phyloP scores from a whole-genome alignment of 2,329 filamentous ascomycete species.

The Cercospora sp. region DNA sequence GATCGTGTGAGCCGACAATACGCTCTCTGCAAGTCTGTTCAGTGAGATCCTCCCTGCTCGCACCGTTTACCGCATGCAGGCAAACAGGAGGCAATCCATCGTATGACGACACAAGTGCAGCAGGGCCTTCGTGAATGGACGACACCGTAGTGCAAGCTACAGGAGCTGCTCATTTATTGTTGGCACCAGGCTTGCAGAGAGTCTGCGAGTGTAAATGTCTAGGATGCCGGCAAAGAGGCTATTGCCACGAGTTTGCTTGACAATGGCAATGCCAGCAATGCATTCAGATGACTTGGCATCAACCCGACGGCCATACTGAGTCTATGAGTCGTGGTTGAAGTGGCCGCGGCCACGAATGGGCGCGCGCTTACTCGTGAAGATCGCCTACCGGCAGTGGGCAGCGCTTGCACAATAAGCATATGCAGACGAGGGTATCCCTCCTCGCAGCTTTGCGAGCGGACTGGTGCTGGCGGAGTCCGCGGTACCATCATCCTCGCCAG shows the following conservation, averaged over 20 bases:
- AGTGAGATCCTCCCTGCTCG: not conserved
- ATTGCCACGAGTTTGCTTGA: not conserved
- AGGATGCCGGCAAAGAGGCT: not conserved
- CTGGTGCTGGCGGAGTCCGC: not conserved
- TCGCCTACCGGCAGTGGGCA: not conserved
- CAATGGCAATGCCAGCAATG: not conserved
- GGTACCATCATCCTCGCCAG: not conserved
- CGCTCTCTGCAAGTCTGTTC: not conserved
- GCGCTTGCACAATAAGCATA: not conserved
- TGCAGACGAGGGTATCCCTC: conserved; percentile 8
- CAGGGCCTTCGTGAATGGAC: not conserved
- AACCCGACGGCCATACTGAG: conserved; percentile 1
- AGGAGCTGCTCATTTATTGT: not conserved
- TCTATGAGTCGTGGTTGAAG: not conserved
- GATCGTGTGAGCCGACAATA: not conserved
- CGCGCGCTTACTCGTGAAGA: not conserved
- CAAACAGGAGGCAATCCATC: not conserved
- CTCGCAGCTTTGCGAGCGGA: not conserved
- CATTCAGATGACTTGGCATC: conserved; percentile 5
- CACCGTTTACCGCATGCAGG: not conserved
- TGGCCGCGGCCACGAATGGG: not conserved
- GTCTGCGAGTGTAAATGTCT: not conserved
- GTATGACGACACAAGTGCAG: not conserved
- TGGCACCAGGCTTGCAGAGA: not conserved
- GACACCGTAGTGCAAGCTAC: not conserved